These are phyloP conservation scores for Geoglossum cookeanum DNA, from an alignment of 2,329 filamentous ascomycete species.

Conservation along the genomic window DNA sequence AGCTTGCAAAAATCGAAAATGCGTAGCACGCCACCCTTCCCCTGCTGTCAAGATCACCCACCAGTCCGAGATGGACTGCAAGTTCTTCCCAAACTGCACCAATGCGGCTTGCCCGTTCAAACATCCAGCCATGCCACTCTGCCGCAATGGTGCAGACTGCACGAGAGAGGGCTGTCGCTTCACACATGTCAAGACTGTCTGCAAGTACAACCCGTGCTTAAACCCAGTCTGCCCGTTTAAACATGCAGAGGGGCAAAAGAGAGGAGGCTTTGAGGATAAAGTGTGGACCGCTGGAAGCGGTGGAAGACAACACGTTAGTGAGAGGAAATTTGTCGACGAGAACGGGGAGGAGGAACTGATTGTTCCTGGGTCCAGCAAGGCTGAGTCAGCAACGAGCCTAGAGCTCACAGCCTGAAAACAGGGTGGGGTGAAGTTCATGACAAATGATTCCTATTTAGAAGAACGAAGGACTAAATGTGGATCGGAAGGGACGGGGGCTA, in stretches of 20 bases:
- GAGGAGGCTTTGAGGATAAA: constrained; percentile 69
- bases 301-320: constrained; percentile 53
- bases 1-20: constrained; percentile 92
- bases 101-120: constrained; percentile 77
- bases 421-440: no score
- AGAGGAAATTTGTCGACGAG: constrained; percentile 71
- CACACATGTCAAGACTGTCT: constrained; percentile 66
- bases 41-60: constrained; percentile 63
- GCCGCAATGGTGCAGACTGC: constrained; percentile 83
- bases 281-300: constrained; percentile 56
- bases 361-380: constrained; percentile 29
- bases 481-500: no score
- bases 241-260: constrained; percentile 74
- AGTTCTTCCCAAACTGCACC: constrained; percentile 79
- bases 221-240: constrained; percentile 79
- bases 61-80: constrained; percentile 71
- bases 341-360: constrained; percentile 51
- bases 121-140: constrained; percentile 71
- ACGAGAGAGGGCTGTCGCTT: constrained; percentile 69
- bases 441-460: no score
- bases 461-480: no score
- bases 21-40: constrained; percentile 77
- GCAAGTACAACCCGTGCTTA: constrained; percentile 80
- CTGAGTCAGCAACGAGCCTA: neutral
- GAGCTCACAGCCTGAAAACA: neutral